Conservation (phyloP, 192 early-diverging fungal species). For the Pilaira anomala region DNA sequence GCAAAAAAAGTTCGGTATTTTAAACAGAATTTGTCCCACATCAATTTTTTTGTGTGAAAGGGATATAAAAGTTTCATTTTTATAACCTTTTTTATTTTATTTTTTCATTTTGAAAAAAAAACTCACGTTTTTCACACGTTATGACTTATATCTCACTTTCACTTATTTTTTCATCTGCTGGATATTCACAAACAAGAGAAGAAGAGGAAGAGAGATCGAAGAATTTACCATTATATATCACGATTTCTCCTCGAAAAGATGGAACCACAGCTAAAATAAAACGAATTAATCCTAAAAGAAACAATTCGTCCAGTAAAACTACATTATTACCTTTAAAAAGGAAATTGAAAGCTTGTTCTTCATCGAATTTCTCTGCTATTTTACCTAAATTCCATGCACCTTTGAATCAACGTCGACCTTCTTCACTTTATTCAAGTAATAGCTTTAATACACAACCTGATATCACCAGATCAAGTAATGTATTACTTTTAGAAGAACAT, state of each 20-base stretch:
- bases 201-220: not conserved
- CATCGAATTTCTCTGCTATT: constrained; percentile 9
- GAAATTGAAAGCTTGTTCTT: constrained; percentile 1
- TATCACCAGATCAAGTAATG: constrained; percentile 1
- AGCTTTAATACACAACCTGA: not conserved
- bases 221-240: constrained; percentile 10
- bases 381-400: constrained; percentile 4
- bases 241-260: constrained; percentile 5
- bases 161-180: constrained; percentile 1
- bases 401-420: not conserved
- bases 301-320: not conserved
- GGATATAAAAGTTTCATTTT: not conserved
- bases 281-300: constrained; percentile 5
- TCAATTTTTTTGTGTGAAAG: too few relatives aligned
- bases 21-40: too few relatives aligned
- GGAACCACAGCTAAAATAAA: constrained; percentile 4
- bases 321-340: constrained; percentile 9
- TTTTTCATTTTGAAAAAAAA: constrained; percentile 1
- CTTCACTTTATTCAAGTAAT: constrained; percentile 7
- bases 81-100: not conserved
- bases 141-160: constrained; percentile 10
- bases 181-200: not conserved
- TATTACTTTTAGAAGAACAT: not conserved
- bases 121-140: not conserved
- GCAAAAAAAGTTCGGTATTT: too few relatives aligned